phyloP scores from a whole-genome alignment of 179 eudicot species.

The Corrigiola litoralis region DNA sequence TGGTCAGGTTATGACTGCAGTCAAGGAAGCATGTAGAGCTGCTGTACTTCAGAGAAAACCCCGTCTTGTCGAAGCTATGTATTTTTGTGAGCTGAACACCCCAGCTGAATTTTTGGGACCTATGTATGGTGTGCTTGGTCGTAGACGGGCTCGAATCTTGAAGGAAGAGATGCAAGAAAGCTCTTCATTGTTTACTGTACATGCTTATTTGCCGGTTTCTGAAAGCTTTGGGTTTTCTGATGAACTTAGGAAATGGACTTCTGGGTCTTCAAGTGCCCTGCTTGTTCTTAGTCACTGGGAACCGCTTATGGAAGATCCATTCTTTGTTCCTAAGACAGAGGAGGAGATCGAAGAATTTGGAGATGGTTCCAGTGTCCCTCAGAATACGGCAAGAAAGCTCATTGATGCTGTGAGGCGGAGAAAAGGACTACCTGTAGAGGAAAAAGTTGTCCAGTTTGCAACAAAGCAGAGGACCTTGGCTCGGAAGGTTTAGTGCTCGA shows the following conservation, averaged over 20 bases:
- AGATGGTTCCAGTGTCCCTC: slow-evolving; percentile 76
- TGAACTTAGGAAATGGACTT: slow-evolving; percentile 80
- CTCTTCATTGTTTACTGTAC: slow-evolving; percentile 80
- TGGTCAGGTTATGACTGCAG: slow-evolving; percentile 89
- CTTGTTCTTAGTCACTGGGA: slow-evolving; percentile 97
- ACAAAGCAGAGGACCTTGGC: slow-evolving; percentile 88
- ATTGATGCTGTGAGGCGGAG: slow-evolving; percentile 83
- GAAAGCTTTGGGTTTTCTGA: slow-evolving; percentile 97
- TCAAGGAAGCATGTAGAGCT: slow-evolving; percentile 83
- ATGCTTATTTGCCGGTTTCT: slow-evolving; percentile 79
- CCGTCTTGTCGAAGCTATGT: slow-evolving; percentile 79
- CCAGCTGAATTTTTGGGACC: slow-evolving; percentile 67
- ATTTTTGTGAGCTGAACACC: slow-evolving; percentile 79
- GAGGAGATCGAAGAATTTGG: slow-evolving; percentile 96
- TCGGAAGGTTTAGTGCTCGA: slow-evolving; percentile 58
- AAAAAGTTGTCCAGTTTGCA: slow-evolving; percentile 88
- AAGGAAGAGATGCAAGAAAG: slow-evolving; percentile 98
- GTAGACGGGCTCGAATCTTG: slow-evolving; percentile 71
- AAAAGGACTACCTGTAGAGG: slow-evolving; percentile 93
- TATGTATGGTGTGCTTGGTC: slow-evolving; percentile 79
- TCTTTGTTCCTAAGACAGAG: slow-evolving; percentile 89
- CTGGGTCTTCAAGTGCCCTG: slow-evolving; percentile 86
- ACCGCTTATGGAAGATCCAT: slow-evolving; percentile 77
- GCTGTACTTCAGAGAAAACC: slow-evolving; percentile 73
- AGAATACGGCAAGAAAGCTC: slow-evolving; percentile 83